Base-by-base conservation (phyloP, 768 basidiomycete genomes). In the Termitomyces sp. region DNA sequence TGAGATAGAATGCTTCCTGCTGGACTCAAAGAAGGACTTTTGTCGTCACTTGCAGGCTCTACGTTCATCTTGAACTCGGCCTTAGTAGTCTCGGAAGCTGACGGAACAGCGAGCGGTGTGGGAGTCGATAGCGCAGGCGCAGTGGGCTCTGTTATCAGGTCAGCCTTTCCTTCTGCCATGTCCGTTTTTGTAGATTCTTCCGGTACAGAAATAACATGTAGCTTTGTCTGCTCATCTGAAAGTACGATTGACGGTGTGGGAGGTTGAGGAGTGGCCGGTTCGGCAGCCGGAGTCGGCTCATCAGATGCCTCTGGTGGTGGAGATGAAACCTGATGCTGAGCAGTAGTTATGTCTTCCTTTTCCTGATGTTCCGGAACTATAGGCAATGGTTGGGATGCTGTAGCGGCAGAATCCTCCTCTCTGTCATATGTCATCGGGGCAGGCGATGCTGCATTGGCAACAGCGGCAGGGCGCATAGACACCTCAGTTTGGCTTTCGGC, bases 401-500 rank as follows among this genome's bases (percentile, higher is more conserved):
- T 26, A 20, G 5, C 10, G 12, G n/a, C 6, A 26, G 24, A 16
- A 18, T 31, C n/a, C 3, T 16, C 34, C 36, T 54, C 16, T 46
- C 8, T 14, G 29, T 42, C 41, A 53, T 16, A 55, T 37, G 27
- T 32, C 13, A 41, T 20, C 20, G 53, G 27, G 52, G 62, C 56
- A 50, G 65, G 34, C 29, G 61, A 58, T 26, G 64, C 29, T 43
- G 68, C 63, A 18, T 55, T 46, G 43, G 54, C 43, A 55, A 64
- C 61, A 46, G 56, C 51, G 53, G 65, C 62, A 59, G 61, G 56
- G 29, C 34, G 39, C 29, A 56, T 14, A 18, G 59, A 50, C 43
- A 55, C 54, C 39, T 59, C 60, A 31, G 68, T 66, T 24, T 69
- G 69, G 22, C 62, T 63, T 59, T 76, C 77, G 8, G 70, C 62